Evolutionary conservation across 2,329 filamentous ascomycete species (phyloP).

Genomic region (Xylariomycetidae sp.): DNA sequence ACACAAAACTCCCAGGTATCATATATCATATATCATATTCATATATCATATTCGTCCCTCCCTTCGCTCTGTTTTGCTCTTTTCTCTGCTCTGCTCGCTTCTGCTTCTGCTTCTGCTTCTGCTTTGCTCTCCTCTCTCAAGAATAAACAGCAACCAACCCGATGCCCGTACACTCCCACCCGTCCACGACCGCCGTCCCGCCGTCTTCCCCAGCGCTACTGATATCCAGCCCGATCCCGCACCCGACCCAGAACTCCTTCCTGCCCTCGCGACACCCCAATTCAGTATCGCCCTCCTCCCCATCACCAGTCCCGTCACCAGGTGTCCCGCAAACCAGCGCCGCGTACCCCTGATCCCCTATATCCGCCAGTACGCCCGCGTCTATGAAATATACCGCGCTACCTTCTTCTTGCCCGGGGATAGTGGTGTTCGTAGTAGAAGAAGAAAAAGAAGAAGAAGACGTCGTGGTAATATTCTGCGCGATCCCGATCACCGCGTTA

Average conservation of each 20-base stretch:
- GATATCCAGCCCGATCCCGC: slow-evolving; percentile 25
- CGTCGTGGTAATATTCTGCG: slow-evolving; percentile 13
- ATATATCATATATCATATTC: no score
- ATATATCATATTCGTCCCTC: no score
- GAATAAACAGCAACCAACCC: slow-evolving; percentile 13
- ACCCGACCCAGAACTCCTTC: slow-evolving; percentile 23
- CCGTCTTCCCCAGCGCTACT: slow-evolving; percentile 16
- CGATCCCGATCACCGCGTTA: slow-evolving; percentile 20
- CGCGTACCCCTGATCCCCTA: slow-evolving; percentile 18
- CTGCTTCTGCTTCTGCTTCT: no score
- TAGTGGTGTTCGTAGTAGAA: no score
- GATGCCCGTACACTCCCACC: slow-evolving; percentile 21
- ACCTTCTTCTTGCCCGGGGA: no score
- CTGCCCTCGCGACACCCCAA: slow-evolving; percentile 17
- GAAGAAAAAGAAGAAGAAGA: no score
- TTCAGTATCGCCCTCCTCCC: slow-evolving; percentile 5
- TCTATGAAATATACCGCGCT: slow-evolving; percentile 24
- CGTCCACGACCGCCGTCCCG: slow-evolving; percentile 20
- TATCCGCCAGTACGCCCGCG: slow-evolving; percentile 13
- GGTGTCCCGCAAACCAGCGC: slow-evolving; percentile 18
- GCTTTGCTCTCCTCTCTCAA: no score
- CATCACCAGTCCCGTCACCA: slow-evolving; percentile 1
- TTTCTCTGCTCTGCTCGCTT: no score
- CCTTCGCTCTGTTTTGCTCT: no score
- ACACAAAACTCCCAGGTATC: no score